These are phyloP conservation scores for Rhizopogon vesiculosus DNA, from an alignment of 768 basidiomycete species.

Conservation along the genomic window DNA sequence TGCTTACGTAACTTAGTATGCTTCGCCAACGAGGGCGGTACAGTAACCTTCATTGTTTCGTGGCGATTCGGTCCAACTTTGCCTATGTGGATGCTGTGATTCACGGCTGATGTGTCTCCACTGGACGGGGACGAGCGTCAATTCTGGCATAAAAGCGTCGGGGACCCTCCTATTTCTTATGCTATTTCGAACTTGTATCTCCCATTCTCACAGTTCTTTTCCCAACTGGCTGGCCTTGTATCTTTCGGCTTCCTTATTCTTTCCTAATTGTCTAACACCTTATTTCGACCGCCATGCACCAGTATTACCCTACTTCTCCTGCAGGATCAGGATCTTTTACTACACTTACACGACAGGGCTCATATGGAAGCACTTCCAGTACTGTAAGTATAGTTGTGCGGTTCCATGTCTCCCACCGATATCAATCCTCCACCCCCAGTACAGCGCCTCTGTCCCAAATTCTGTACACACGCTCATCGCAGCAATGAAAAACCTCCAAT, in stretches of 20 bases:
- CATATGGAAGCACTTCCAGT: neutral
- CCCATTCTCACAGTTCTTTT: neutral
- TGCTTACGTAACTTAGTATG: neutral
- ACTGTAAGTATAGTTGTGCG: neutral
- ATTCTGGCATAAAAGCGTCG: neutral
- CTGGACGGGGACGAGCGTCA: neutral
- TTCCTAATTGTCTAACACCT: neutral
- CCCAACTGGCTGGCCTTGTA: neutral
- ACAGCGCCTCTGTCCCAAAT: conserved; percentile 43
- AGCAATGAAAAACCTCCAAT: conserved; percentile 80
- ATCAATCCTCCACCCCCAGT: neutral
- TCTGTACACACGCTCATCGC: conserved; percentile 68
- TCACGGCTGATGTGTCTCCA: neutral
- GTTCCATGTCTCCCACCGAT: neutral
- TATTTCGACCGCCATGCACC: conserved; percentile 1
- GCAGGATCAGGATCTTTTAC: conserved; percentile 1
- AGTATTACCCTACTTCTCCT: conserved; percentile 7
- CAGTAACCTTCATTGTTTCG: neutral
- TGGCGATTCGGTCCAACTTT: neutral
- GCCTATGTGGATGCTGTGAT: neutral
- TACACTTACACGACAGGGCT: neutral
- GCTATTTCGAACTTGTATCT: neutral
- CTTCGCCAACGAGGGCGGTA: neutral
- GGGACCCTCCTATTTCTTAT: neutral
- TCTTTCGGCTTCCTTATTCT: neutral